These are phyloP conservation scores for Botrytis sinoallii DNA, from an alignment of 2,329 filamentous ascomycete species.

Conservation along the genomic window DNA sequence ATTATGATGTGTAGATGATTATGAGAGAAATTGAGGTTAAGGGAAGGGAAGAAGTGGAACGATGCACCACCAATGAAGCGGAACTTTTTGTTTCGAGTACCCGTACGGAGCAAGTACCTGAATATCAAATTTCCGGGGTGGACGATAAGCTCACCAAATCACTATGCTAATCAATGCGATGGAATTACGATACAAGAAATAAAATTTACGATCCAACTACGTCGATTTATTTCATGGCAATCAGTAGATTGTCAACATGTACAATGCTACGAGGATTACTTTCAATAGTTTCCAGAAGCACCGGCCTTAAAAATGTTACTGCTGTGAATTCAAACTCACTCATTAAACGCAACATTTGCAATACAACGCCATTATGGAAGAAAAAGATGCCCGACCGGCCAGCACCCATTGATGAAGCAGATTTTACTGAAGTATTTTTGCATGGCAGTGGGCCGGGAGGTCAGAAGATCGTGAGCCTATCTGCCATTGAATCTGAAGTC, in stretches of 20 bases:
- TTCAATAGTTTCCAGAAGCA: slow-evolving; percentile 19
- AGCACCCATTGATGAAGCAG: slow-evolving; percentile 67
- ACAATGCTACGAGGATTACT: slow-evolving; percentile 30
- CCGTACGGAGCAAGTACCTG: slow-evolving; percentile 2
- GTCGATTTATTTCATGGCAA: neutral
- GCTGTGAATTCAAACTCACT: neutral
- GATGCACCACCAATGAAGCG: neutral
- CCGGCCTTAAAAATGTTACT: slow-evolving; percentile 21
- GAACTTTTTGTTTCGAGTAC: neutral
- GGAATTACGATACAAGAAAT: neutral
- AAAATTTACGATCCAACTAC: neutral
- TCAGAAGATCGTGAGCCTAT: slow-evolving; percentile 75
- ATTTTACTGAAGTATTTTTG: slow-evolving; percentile 81
- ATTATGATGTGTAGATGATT: neutral
- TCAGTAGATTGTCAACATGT: slow-evolving; percentile 28
- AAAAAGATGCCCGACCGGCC: slow-evolving; percentile 75
- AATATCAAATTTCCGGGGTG: slow-evolving; percentile 9
- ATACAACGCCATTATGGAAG: slow-evolving; percentile 27
- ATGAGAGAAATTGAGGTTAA: neutral
- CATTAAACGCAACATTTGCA: slow-evolving; percentile 22
- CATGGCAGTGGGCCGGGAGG: slow-evolving; percentile 91
- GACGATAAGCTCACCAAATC: neutral
- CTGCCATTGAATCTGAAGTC: slow-evolving; percentile 2
- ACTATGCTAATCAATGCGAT: slow-evolving; percentile 12
- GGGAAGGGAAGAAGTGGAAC: neutral